These are phyloP conservation scores for Schwanniomyces sp. DNA, from an alignment of 805 yeast species.

Conservation along the genomic window DNA sequence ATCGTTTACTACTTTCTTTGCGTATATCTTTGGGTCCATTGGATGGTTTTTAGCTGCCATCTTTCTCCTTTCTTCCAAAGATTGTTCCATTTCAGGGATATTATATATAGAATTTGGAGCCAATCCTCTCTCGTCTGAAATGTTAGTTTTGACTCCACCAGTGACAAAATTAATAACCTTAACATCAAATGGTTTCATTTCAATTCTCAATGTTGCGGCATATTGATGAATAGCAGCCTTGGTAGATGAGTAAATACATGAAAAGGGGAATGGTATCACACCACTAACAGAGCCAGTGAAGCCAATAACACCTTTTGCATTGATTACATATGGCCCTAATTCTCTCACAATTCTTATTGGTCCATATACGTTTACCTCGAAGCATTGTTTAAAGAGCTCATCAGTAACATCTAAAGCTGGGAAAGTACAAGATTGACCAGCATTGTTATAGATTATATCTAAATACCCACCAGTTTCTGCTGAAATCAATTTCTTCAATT, in stretches of 20 bases:
- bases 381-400: slow-evolving; percentile 49
- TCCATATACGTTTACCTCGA: slow-evolving; percentile 69
- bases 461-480: slow-evolving; percentile 47
- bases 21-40: slow-evolving; percentile 58
- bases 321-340: slow-evolving; percentile 53
- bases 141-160: slow-evolving; percentile 73
- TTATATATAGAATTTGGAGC: slow-evolving; percentile 57
- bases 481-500: slow-evolving; percentile 43
- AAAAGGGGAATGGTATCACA: slow-evolving; percentile 66
- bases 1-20: slow-evolving; percentile 53
- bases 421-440: slow-evolving; percentile 72
- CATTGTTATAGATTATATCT: slow-evolving; percentile 70
- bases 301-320: slow-evolving; percentile 65
- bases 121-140: slow-evolving; percentile 63
- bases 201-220: slow-evolving; percentile 61
- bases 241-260: slow-evolving; percentile 61
- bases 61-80: slow-evolving; percentile 50
- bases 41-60: slow-evolving; percentile 65
- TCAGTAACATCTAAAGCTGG: slow-evolving; percentile 70
- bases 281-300: slow-evolving; percentile 79
- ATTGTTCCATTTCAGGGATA: slow-evolving; percentile 48
- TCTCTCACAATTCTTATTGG: slow-evolving; percentile 65
- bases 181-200: slow-evolving; percentile 71
- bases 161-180: slow-evolving; percentile 68
- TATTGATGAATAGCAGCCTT: slow-evolving; percentile 79